These are phyloP conservation scores for Macrocybe gigantea DNA, from an alignment of 768 basidiomycete genomes.

Conservation along the genomic window DNA sequence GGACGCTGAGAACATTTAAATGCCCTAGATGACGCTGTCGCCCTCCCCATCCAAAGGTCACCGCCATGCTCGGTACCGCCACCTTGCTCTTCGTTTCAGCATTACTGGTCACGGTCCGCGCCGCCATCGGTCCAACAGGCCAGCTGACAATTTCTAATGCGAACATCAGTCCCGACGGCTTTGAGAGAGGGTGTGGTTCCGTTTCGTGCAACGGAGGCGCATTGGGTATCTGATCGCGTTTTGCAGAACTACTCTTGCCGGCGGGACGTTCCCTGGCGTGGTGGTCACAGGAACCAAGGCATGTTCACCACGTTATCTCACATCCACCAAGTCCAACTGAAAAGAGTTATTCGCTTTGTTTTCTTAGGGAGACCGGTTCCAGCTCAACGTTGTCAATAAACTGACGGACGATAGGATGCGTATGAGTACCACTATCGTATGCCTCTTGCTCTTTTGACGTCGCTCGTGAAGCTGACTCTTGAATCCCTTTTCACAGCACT, in stretches of 20 bases:
- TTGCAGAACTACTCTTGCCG: slow-evolving; percentile 5
- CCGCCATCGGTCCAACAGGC: slow-evolving; percentile 20
- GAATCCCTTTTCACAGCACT: slow-evolving; percentile 15
- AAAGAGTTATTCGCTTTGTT: neutral
- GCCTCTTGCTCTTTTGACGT: slow-evolving; percentile 1
- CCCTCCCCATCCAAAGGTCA: too few species aligned
- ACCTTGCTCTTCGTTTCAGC: too few species aligned
- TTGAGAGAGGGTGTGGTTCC: slow-evolving; percentile 14
- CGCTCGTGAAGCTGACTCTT: neutral
- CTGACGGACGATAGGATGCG: slow-evolving; percentile 20
- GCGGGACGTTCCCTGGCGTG: slow-evolving; percentile 20
- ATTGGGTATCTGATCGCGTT: neutral
- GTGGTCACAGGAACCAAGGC: slow-evolving; percentile 25
- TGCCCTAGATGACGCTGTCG: too few species aligned
- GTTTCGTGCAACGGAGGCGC: neutral
- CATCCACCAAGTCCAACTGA: neutral
- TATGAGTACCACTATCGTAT: slow-evolving; percentile 25
- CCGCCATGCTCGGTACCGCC: too few species aligned
- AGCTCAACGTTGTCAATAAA: slow-evolving; percentile 24
- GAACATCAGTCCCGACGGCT: slow-evolving; percentile 43
- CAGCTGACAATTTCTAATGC: slow-evolving; percentile 34
- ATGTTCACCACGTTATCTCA: neutral
- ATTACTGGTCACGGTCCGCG: neutral
- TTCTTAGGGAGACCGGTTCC: slow-evolving; percentile 23
- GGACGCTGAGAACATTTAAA: too few species aligned